phyloP scores from a whole-genome alignment of 2,329 filamentous ascomycete genomes.

The Endocalyx cinctus region DNA sequence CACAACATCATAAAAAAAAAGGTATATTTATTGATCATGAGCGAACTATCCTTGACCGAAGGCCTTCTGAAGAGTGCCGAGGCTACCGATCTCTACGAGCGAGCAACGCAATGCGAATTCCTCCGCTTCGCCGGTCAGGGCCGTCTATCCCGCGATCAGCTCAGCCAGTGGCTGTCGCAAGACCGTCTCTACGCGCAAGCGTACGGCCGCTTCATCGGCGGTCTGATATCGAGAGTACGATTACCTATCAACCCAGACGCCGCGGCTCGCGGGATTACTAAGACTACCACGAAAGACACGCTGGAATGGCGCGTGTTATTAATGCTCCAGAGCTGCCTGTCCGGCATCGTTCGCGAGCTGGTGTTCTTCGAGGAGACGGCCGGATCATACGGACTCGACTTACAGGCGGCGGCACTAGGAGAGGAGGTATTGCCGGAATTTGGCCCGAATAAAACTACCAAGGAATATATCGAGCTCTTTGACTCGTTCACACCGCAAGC shows the following conservation, averaged over 20 bases:
- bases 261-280: no score
- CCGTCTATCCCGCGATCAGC: constrained; percentile 14
- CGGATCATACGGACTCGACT: constrained; percentile 18
- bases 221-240: constrained; percentile 23
- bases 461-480: constrained; percentile 23
- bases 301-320: constrained; percentile 22
- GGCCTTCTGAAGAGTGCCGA: constrained; percentile 16
- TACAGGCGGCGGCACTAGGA: constrained; percentile 13
- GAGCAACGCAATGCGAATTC: constrained; percentile 22
- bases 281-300: constrained; percentile 9
- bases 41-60: constrained; percentile 13
- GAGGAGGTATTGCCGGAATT: constrained; percentile 11
- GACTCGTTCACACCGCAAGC: constrained; percentile 21
- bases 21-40: constrained; percentile 7
- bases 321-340: constrained; percentile 21
- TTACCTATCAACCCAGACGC: constrained; percentile 12
- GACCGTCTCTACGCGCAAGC: constrained; percentile 28
- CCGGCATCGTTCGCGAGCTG: constrained; percentile 22
- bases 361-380: constrained; percentile 25
- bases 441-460: constrained; percentile 19
- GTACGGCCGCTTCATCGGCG: constrained; percentile 26
- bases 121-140: constrained; percentile 24
- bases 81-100: constrained; percentile 17
- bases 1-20: background rate
- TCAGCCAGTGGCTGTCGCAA: constrained; percentile 27